A percentile compares a stretch with the other conserved stretches of the same genome.
Evolutionary conservation across 257 asterid species (phyloP).

Genomic region (Salvia splendens): DNA sequence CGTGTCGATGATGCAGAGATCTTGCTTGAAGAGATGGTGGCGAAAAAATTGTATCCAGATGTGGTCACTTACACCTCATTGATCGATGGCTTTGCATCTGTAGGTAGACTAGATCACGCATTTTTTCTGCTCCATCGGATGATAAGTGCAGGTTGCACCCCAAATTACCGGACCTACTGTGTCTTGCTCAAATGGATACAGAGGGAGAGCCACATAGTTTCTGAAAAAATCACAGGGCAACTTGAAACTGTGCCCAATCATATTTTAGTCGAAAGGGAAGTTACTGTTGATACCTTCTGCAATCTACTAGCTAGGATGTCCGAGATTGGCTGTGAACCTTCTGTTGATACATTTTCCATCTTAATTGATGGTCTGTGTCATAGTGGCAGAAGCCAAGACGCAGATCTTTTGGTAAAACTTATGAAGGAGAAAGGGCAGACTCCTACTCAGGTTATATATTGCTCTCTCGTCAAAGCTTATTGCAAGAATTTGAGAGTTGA

Average conservation of each 20-base stretch:
- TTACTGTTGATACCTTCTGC: constrained; percentile 45
- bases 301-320: constrained; percentile 65
- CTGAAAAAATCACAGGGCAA: constrained; percentile 43
- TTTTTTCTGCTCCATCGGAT: constrained; percentile 61
- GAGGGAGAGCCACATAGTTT: constrained; percentile 44
- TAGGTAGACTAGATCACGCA: constrained; percentile 65
- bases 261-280: constrained; percentile 42
- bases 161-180: constrained; percentile 68
- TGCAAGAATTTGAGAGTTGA: constrained; percentile 69
- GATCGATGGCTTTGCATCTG: constrained; percentile 68
- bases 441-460: constrained; percentile 60
- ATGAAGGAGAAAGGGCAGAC: constrained; percentile 74
- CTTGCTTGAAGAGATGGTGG: constrained; percentile 65
- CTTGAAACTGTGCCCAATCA: constrained; percentile 37
- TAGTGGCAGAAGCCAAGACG: constrained; percentile 67
- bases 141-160: constrained; percentile 65
- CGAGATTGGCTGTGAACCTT: constrained; percentile 64
- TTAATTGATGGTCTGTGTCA: constrained; percentile 64
- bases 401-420: constrained; percentile 60
- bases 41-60: constrained; percentile 64
- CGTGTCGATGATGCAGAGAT: constrained; percentile 61
- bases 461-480: constrained; percentile 68
- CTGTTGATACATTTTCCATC: constrained; percentile 50
- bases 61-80: constrained; percentile 76
- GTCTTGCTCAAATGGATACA: constrained; percentile 76